Evolutionary conservation across 352 stramenopile genomes (phyloP).

Genomic region (Globisporangium solare): DNA sequence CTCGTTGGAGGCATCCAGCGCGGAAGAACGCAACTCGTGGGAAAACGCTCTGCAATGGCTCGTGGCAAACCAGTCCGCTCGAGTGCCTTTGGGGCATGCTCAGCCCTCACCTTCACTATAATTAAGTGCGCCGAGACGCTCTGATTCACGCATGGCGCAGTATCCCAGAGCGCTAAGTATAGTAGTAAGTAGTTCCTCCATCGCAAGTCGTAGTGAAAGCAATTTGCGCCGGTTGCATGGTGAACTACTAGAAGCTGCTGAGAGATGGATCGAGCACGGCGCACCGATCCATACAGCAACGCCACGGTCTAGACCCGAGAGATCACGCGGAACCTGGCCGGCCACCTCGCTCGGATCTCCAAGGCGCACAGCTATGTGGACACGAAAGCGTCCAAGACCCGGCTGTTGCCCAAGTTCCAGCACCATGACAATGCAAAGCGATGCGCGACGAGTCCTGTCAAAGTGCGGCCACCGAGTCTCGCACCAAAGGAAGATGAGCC

Average conservation of each 20-base stretch:
- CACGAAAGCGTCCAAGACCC: conserved; percentile 57
- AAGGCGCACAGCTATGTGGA: conserved; percentile 73
- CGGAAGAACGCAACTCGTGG: conserved; percentile 27
- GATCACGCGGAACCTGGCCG: conserved; percentile 61
- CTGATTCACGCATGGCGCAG: neutral
- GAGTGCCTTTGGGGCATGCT: neutral
- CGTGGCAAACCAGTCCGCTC: conserved; percentile 12
- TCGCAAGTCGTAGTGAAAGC: neutral
- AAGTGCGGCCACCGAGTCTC: conserved; percentile 20
- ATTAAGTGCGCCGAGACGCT: neutral
- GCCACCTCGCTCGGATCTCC: conserved; percentile 60
- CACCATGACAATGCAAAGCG: conserved; percentile 28
- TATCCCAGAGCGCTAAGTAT: neutral
- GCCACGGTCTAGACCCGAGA: conserved; percentile 74
- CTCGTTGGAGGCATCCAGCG: conserved; percentile 26
- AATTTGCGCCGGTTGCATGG: neutral
- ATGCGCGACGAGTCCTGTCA: conserved; percentile 43
- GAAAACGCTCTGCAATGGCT: conserved; percentile 41
- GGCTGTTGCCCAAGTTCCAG: conserved; percentile 43
- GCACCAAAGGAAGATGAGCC: neutral
- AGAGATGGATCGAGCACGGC: conserved; percentile 60
- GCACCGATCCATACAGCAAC: conserved; percentile 74
- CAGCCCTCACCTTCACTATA: neutral
- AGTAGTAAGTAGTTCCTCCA: neutral
- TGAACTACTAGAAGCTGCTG: too few relatives aligned